Percentiles rank a stretch among this genome's conserved stretches.
phyloP scores from a whole-genome alignment of 441 rosid species.

The Corymbia calophylla region DNA sequence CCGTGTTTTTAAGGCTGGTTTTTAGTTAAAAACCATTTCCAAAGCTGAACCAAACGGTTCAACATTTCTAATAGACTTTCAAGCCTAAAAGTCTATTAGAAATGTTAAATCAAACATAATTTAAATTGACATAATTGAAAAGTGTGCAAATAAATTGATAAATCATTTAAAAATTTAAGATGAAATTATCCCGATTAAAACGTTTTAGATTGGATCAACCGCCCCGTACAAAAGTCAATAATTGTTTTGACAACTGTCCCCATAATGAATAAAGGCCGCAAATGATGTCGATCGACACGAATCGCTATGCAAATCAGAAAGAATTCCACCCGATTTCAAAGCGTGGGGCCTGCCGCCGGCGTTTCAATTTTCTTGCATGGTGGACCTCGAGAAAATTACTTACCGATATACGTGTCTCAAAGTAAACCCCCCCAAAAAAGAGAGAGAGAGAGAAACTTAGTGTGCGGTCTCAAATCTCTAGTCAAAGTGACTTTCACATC shows the following conservation, averaged over 20 bases:
- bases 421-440: not conserved
- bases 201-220: too few species aligned
- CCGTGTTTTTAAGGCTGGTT: too few species aligned
- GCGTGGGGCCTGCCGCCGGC: not conserved
- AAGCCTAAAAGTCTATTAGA: too few species aligned
- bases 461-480: not conserved
- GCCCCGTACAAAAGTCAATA: too few species aligned
- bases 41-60: too few species aligned
- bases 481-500: not conserved
- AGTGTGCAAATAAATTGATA: rapidly evolving
- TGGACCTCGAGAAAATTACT: not conserved
- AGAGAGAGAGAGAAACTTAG: not conserved
- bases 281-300: not conserved
- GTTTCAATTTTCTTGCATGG: not conserved
- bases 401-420: not conserved
- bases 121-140: too few species aligned
- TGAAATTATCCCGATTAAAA: rapidly evolving
- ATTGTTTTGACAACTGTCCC: not conserved
- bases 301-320: not conserved
- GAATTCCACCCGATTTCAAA: not conserved
- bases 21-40: too few species aligned
- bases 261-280: not conserved
- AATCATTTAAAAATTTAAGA: rapidly evolving
- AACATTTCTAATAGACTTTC: too few species aligned
- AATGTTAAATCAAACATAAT: too few species aligned